Conservation (phyloP, 805 yeast genomes). For the Lipomyces spencermartinsiae region DNA sequence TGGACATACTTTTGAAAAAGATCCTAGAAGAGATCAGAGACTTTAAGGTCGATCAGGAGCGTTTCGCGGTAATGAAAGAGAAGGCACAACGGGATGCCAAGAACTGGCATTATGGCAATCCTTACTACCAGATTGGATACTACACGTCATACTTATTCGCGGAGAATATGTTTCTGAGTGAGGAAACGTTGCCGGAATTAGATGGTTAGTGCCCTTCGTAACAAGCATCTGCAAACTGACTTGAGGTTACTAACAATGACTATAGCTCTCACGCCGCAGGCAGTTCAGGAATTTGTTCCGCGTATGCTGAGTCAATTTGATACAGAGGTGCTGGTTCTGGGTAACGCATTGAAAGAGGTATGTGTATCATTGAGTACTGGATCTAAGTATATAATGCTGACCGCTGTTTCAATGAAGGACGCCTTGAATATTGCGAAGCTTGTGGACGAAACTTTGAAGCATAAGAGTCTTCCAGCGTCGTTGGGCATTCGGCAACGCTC, state of each 20-base stretch:
- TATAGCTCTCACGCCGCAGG: slow-evolving; percentile 53
- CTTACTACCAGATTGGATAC: slow-evolving; percentile 77
- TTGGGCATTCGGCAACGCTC: slow-evolving; percentile 54
- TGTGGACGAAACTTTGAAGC: slow-evolving; percentile 50
- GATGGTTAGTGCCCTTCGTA: slow-evolving; percentile 21
- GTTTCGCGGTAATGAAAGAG: slow-evolving; percentile 73
- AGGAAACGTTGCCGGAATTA: slow-evolving; percentile 63
- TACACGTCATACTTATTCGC: slow-evolving; percentile 69
- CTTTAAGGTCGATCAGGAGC: slow-evolving; percentile 58
- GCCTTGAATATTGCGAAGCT: slow-evolving; percentile 58
- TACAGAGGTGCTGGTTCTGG: slow-evolving; percentile 75
- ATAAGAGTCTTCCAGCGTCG: slow-evolving; percentile 52
- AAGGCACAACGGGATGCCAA: slow-evolving; percentile 64
- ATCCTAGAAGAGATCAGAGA: slow-evolving; percentile 60
- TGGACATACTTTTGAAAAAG: slow-evolving; percentile 64
- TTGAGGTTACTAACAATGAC: neutral
- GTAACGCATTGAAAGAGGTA: slow-evolving; percentile 62
- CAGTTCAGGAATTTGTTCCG: slow-evolving; percentile 58
- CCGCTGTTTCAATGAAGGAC: slow-evolving; percentile 44
- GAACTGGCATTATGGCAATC: slow-evolving; percentile 74
- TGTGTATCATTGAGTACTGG: neutral
- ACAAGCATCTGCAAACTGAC: neutral
- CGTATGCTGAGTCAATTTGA: slow-evolving; percentile 64
- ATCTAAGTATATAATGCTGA: neutral
- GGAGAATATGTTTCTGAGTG: slow-evolving; percentile 70